Evolutionary conservation across 495 filamentous ascomycete genomes (phyloP).

Genomic region (Cercophora newfieldiana): DNA sequence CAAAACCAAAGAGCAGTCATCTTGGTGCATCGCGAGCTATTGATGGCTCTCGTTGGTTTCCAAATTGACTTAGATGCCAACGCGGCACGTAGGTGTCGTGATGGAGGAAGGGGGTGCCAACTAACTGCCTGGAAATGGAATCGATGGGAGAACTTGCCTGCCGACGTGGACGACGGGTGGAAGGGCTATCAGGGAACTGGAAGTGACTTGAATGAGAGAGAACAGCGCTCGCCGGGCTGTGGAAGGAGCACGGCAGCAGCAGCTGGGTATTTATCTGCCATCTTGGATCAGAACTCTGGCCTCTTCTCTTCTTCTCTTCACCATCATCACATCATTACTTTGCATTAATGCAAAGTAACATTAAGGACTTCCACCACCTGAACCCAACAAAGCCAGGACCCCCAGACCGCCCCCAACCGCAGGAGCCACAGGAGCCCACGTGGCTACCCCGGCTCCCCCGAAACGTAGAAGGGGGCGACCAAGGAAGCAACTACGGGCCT

Average conservation of each 20-base stretch:
- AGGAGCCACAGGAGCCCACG: too few species aligned
- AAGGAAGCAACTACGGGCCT: too few species aligned
- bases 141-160: neutral
- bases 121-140: constrained; percentile 1
- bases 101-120: neutral
- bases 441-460: too few species aligned
- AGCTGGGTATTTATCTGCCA: constrained; percentile 4
- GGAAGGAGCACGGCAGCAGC: neutral
- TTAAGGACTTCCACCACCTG: too few species aligned
- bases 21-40: neutral
- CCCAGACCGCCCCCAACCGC: too few species aligned
- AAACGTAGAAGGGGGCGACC: too few species aligned
- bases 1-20: neutral
- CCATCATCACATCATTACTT: constrained; percentile 1
- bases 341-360: constrained; percentile 1
- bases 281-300: neutral
- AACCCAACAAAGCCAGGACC: too few species aligned
- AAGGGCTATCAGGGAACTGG: constrained; percentile 1
- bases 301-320: constrained; percentile 3
- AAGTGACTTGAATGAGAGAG: neutral
- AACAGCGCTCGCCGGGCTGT: neutral
- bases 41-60: neutral
- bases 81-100: neutral
- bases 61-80: neutral
- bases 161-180: neutral